A percentile compares a stretch with the other conserved stretches of the same genome.
phyloP scores from a whole-genome alignment of 257 asterid species.

The Capsicum chinense region DNA sequence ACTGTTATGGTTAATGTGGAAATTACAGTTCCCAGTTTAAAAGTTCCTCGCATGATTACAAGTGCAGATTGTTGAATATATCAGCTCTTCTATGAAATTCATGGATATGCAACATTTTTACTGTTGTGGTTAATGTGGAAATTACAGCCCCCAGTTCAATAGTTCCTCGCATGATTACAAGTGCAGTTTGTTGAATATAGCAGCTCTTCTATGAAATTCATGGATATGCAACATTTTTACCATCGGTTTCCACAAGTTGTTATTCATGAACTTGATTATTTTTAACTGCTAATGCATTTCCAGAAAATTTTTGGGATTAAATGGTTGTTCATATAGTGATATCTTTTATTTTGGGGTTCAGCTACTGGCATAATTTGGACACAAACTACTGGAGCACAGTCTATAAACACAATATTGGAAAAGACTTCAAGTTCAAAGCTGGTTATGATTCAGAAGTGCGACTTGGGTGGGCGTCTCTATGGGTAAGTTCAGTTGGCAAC shows the following conservation, averaged over 20 bases:
- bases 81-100: neutral
- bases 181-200: conserved; percentile 11
- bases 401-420: conserved; percentile 79
- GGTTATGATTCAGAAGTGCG: conserved; percentile 94
- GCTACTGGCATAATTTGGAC: conserved; percentile 84
- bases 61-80: conserved; percentile 18
- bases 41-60: neutral
- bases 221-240: neutral
- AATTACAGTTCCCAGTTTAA: neutral
- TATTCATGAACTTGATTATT: neutral
- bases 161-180: neutral
- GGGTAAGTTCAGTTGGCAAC: conserved; percentile 58
- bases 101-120: neutral
- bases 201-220: neutral
- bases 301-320: neutral
- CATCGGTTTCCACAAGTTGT: neutral
- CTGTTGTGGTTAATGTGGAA: neutral
- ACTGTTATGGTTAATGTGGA: neutral
- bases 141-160: neutral
- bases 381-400: conserved; percentile 81
- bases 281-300: neutral
- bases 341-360: conserved; percentile 41
- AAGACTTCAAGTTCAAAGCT: conserved; percentile 86
- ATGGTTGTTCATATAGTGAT: conserved; percentile 21
- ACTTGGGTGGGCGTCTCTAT: conserved; percentile 96